Conservation (phyloP, 192 early-diverging fungal genomes). For the Backusella luteola region DNA sequence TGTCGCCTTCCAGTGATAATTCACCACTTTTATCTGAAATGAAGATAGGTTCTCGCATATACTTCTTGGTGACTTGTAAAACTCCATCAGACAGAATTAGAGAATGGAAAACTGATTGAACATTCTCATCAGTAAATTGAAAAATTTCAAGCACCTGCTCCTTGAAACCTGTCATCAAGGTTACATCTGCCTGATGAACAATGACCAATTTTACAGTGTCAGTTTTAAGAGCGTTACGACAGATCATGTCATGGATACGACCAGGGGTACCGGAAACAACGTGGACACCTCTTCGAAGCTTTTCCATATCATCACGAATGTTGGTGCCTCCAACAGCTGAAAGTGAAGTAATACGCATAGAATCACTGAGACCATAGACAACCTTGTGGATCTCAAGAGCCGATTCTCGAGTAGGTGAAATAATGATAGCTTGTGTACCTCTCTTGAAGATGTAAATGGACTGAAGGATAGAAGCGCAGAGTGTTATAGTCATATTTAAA, state of each 20-base stretch:
- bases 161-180: conserved; percentile 97
- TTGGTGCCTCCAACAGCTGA: conserved; percentile 97
- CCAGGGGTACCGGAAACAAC: conserved; percentile 97
- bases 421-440: conserved; percentile 91
- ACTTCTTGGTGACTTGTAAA: conserved; percentile 92
- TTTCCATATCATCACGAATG: conserved; percentile 85
- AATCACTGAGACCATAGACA: conserved; percentile 89
- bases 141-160: conserved; percentile 97
- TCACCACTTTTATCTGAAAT: conserved; percentile 98
- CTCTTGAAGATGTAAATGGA: conserved; percentile 73
- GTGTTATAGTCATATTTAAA: conserved; percentile 99
- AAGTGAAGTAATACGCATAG: conserved; percentile 91
- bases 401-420: conserved; percentile 96
- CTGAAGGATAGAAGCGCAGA: conserved; percentile 98
- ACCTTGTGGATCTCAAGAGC: conserved; percentile 97
- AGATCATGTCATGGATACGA: conserved; percentile 98
- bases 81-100: conserved; percentile 96
- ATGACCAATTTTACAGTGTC: conserved; percentile 96
- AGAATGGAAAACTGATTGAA: conserved; percentile 94
- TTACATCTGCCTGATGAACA: conserved; percentile 98
- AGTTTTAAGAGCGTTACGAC: conserved; percentile 81
- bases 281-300: conserved; percentile 78
- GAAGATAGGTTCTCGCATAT: conserved; percentile 98
- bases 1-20: conserved; percentile 85
- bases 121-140: conserved; percentile 80